phyloP scores from a whole-genome alignment of 2,329 filamentous ascomycete species.

The Arthrobotrys sinensis region DNA sequence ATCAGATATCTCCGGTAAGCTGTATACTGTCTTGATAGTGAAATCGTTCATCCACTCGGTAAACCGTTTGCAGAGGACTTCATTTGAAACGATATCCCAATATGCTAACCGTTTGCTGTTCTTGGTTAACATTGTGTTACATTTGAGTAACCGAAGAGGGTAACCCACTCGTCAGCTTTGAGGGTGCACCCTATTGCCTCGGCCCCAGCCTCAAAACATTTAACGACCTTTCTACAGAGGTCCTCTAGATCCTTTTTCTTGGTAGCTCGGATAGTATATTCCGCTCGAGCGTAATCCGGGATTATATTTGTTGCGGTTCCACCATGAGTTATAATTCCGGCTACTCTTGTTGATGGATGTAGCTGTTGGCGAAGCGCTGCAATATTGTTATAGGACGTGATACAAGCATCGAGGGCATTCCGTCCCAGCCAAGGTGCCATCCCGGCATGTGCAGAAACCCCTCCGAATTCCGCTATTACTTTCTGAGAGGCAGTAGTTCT shows the following conservation, averaged over 20 bases:
- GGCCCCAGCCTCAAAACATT: conserved; percentile 68
- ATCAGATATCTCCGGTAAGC: conserved; percentile 44
- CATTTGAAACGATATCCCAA: conserved; percentile 44
- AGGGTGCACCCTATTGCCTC: conserved; percentile 66
- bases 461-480: conserved; percentile 69
- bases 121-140: no score
- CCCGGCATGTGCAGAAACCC: conserved; percentile 73
- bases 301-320: conserved; percentile 74
- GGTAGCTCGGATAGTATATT: conserved; percentile 70
- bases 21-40: conserved; percentile 32
- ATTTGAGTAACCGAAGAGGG: no score
- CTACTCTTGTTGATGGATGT: conserved; percentile 71
- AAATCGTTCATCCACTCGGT: conserved; percentile 47
- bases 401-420: conserved; percentile 74
- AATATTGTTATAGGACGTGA: conserved; percentile 70
- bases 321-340: conserved; percentile 72
- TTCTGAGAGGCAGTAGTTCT: conserved; percentile 67
- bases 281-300: conserved; percentile 70
- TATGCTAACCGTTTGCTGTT: conserved; percentile 26
- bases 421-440: conserved; percentile 74
- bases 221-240: conserved; percentile 68
- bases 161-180: conserved; percentile 41
- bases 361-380: conserved; percentile 74
- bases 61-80: conserved; percentile 39
- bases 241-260: conserved; percentile 68